Base-by-base conservation (phyloP, 163 green algal species). In the Chloromonas sp. region DNA sequence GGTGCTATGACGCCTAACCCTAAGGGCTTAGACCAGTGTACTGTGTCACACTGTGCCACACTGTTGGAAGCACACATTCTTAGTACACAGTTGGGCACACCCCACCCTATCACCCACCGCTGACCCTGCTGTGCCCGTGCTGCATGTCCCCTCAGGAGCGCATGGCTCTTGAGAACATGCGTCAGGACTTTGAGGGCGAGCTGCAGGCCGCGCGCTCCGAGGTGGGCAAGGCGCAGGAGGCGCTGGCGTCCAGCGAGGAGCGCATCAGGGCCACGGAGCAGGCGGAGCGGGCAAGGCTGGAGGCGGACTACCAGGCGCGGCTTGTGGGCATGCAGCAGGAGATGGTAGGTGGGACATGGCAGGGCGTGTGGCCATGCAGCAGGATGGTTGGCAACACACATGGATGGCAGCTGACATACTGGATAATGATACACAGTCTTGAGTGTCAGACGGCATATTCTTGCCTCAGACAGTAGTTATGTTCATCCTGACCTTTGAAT, bases 141-240 rank as follows among this genome's bases (percentile, higher is more conserved):
- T 36, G 36, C 36, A 36, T 36, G 36, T 36, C 36, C 36, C 36
- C 36, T 36, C 82, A 94, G 91, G 89, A 95, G 85, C 88, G 91
- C 57, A 82, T 87, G 71, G 90, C 86, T 2, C 88, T 96, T 76
- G 93, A 95, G 82, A 66, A 66, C n/a, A 95, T 95, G 89, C 91
- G 91, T 0, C 84, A 89, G 58, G 87, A 95, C 58, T 94, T 95
- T 88, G 91, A 94, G 84, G 71, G 58, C 2, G 91, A 96, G 88
- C 86, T 95, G 83, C 86, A 94, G 71, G 83, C 87, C 5, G 90
- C 89, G 1, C 85, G 90, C 59, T 79, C 59, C 11, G 93, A 95
- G 85, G 89, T 93, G 84, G 86, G 87, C n/a, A 92, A 92, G 78
- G 92, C 93, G 13, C 89, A 94, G 84, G 91, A 94, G 14, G 89